Evolutionary conservation across 129 eudicot species (phyloP).

Genomic region (Erigeron canadensis): DNA sequence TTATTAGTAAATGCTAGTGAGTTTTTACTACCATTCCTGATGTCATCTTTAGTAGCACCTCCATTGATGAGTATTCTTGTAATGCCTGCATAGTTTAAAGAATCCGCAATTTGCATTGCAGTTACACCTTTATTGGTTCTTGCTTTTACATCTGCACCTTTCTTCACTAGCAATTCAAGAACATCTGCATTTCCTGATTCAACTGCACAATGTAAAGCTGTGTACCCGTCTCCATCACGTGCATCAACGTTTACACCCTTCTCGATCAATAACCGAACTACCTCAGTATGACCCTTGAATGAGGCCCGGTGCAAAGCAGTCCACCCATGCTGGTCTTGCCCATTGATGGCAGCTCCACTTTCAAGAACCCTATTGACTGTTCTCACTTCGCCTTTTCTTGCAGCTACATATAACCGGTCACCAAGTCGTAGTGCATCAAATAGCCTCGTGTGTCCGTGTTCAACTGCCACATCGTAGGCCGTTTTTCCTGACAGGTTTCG

Average conservation of each 20-base stretch:
- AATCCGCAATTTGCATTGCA: conserved; percentile 63
- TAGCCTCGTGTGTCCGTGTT: conserved; percentile 56
- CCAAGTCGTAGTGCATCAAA: conserved; percentile 64
- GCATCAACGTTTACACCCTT: conserved; percentile 56
- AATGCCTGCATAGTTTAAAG: conserved; percentile 62
- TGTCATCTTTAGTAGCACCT: conserved; percentile 42
- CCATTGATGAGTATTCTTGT: conserved; percentile 52
- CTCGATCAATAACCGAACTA: conserved; percentile 48
- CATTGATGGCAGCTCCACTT: conserved; percentile 63
- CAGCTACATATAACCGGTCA: conserved; percentile 55
- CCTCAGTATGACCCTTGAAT: conserved; percentile 60
- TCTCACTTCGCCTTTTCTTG: conserved; percentile 68
- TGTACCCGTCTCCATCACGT: conserved; percentile 71
- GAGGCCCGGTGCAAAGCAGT: conserved; percentile 71
- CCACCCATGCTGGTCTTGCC: conserved; percentile 78
- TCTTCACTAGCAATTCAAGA: conserved; percentile 64
- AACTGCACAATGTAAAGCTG: conserved; percentile 75
- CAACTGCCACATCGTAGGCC: conserved; percentile 70
- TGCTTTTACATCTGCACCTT: conserved; percentile 65
- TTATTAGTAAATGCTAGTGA: conserved; percentile 30
- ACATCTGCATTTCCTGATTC: conserved; percentile 74
- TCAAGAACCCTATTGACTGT: conserved; percentile 48
- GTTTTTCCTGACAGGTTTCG: conserved; percentile 58
- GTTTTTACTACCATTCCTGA: neutral
- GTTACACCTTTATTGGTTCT: conserved; percentile 67